These are phyloP conservation scores for Quercus lobata DNA, from an alignment of 331 rosid genomes.

Conservation along the genomic window DNA sequence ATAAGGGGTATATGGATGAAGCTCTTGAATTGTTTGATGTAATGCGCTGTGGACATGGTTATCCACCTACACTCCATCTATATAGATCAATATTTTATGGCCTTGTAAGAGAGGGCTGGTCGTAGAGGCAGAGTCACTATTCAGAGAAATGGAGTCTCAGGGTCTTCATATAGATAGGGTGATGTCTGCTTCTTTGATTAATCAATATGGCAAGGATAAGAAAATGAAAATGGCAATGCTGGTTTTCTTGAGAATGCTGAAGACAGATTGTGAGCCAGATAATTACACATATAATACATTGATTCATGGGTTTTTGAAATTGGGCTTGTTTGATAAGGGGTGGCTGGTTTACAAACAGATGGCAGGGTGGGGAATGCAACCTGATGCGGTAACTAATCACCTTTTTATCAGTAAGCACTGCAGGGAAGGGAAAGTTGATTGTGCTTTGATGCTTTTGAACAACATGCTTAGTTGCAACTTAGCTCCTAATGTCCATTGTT, in stretches of 20 bases:
- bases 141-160: conserved; percentile 33
- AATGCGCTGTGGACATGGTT: conserved; percentile 10
- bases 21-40: conserved; percentile 40
- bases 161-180: conserved; percentile 30
- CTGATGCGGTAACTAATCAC: conserved; percentile 29
- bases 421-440: conserved; percentile 20
- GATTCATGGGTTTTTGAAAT: conserved; percentile 34
- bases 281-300: conserved; percentile 26
- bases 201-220: conserved; percentile 30
- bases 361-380: conserved; percentile 36
- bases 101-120: conserved; percentile 29
- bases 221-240: conserved; percentile 42
- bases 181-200: conserved; percentile 38
- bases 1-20: conserved; percentile 28
- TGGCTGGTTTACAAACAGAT: conserved; percentile 27
- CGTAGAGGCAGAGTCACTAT: conserved; percentile 34
- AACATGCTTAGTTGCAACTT: conserved; percentile 19
- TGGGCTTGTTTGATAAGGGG: conserved; percentile 31
- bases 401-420: conserved; percentile 32
- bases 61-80: conserved; percentile 28
- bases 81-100: conserved; percentile 39
- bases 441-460: conserved; percentile 24
- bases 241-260: conserved; percentile 38
- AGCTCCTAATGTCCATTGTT: conserved; percentile 25
- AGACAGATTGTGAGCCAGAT: conserved; percentile 35